Conservation (phyloP, 2,329 filamentous ascomycete species). For the Epichloe scottii region DNA sequence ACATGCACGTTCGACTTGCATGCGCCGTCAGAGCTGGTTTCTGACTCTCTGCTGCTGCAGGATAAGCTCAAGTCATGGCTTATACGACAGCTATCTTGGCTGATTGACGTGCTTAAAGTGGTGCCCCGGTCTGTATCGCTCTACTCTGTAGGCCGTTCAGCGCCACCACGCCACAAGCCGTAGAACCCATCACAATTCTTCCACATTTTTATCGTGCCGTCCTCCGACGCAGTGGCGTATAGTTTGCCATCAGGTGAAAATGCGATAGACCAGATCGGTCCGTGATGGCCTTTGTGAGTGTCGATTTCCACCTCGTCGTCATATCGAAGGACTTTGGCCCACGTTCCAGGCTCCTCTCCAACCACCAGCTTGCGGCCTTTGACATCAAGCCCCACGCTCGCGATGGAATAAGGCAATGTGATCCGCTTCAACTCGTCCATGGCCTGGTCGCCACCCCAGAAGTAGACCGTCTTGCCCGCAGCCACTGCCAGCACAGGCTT, state of each 20-base stretch:
- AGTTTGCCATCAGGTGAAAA: slow-evolving; percentile 94
- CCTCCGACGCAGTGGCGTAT: slow-evolving; percentile 92
- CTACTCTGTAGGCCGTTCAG: slow-evolving; percentile 25
- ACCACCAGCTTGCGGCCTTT: slow-evolving; percentile 75
- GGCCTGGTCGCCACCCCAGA: slow-evolving; percentile 68
- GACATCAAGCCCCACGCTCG: slow-evolving; percentile 79
- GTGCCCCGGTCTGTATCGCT: slow-evolving; percentile 13
- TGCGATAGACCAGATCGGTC: slow-evolving; percentile 89
- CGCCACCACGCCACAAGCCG: slow-evolving; percentile 48
- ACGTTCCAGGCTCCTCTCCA: slow-evolving; percentile 83
- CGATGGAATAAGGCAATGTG: slow-evolving; percentile 71
- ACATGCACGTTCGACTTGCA: neutral
- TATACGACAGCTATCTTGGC: slow-evolving; percentile 4
- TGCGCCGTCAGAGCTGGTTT: slow-evolving; percentile 1
- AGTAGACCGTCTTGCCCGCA: slow-evolving; percentile 87
- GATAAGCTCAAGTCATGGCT: slow-evolving; percentile 8
- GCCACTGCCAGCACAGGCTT: slow-evolving; percentile 71
- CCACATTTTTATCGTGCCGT: slow-evolving; percentile 93
- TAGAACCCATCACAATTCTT: slow-evolving; percentile 57
- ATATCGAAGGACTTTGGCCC: slow-evolving; percentile 90
- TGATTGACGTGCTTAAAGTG: neutral
- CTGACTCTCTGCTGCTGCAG: slow-evolving; percentile 8
- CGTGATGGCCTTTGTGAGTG: slow-evolving; percentile 92
- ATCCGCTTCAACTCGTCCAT: slow-evolving; percentile 66
- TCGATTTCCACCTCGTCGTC: slow-evolving; percentile 76